These are phyloP conservation scores for Melastoma malabathricum DNA, from an alignment of 345 rosid genomes.

Conservation along the genomic window DNA sequence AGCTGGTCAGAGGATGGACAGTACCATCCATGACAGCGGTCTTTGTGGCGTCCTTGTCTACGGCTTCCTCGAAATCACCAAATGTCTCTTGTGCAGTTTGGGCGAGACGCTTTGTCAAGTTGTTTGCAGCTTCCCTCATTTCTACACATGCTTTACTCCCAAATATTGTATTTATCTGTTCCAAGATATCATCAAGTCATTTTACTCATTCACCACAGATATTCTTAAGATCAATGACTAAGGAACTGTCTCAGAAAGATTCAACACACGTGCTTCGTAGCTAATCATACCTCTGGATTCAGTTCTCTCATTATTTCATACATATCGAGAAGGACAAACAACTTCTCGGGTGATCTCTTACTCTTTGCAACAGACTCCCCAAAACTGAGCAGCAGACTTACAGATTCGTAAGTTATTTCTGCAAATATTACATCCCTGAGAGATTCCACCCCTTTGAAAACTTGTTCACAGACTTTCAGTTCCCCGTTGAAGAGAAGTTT, in stretches of 20 bases:
- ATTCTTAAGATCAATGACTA: too few species aligned
- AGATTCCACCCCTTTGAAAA: conserved; percentile 57
- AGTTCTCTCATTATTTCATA: conserved; percentile 96
- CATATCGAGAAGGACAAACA: conserved; percentile 92
- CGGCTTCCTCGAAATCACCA: conserved; percentile 92
- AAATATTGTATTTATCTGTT: conserved; percentile 55
- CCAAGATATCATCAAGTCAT: too few species aligned
- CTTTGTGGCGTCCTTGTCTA: conserved; percentile 93
- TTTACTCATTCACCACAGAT: too few species aligned
- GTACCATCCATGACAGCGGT: conserved; percentile 96
- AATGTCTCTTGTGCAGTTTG: conserved; percentile 92
- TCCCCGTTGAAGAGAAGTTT: conserved; percentile 80
- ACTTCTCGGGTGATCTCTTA: conserved; percentile 92
- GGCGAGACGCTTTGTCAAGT: conserved; percentile 69
- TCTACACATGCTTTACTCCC: conserved; percentile 55
- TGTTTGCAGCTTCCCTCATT: conserved; percentile 66
- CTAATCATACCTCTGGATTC: conserved; percentile 57
- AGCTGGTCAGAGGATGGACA: conserved; percentile 95
- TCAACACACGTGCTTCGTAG: background rate
- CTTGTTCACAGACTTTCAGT: conserved; percentile 78
- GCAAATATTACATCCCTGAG: conserved; percentile 79
- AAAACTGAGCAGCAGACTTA: conserved; percentile 75
- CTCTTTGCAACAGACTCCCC: conserved; percentile 96
- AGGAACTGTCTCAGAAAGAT: background rate
- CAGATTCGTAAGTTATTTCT: conserved; percentile 72